phyloP scores from a whole-genome alignment of 768 basidiomycete genomes.

The Rhizopogon vulgaris region DNA sequence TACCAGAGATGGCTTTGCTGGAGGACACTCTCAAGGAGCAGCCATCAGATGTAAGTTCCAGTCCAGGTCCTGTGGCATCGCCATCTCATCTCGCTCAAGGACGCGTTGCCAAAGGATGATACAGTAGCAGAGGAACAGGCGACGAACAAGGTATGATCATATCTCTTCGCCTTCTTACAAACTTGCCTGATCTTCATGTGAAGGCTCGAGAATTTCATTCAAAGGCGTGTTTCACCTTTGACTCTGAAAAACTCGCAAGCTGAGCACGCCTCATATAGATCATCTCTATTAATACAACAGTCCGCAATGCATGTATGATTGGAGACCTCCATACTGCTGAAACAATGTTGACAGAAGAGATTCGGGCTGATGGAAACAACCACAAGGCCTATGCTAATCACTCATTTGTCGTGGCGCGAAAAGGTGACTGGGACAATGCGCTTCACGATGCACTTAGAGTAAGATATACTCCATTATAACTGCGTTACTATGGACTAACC shows the following conservation, averaged over 20 bases:
- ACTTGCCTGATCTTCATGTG: background rate
- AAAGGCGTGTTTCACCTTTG: background rate
- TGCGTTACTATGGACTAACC: background rate
- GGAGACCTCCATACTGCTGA: background rate
- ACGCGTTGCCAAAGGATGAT: background rate
- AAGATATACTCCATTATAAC: background rate
- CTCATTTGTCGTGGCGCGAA: background rate
- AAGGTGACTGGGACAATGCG: background rate
- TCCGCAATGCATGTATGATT: background rate
- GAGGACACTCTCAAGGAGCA: background rate
- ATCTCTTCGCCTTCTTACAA: background rate
- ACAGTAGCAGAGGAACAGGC: background rate
- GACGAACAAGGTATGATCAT: background rate
- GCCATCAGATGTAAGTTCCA: background rate
- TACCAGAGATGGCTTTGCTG: background rate
- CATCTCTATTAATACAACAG: fast-evolving
- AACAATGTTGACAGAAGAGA: background rate
- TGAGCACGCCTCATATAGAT: background rate
- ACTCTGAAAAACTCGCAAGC: too few species aligned
- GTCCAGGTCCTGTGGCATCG: background rate
- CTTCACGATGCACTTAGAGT: background rate
- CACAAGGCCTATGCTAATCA: background rate
- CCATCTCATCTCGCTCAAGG: background rate
- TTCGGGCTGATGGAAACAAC: background rate
- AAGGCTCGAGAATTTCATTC: background rate